Evolutionary conservation across 2,329 filamentous ascomycete genomes (phyloP).

Genomic region (Aspergillus ruber): DNA sequence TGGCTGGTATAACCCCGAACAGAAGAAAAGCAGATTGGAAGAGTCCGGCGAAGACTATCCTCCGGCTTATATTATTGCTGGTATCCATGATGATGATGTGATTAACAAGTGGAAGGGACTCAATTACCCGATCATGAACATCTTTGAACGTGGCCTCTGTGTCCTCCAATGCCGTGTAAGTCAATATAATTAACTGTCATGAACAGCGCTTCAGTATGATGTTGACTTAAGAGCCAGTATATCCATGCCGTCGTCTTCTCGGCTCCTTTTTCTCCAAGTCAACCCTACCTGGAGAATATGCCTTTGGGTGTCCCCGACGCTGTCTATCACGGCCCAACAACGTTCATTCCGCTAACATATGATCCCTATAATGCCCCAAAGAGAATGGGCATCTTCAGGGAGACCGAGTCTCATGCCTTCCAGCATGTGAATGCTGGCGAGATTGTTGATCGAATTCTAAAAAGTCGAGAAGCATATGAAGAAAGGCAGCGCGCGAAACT

Average conservation of each 20-base stretch:
- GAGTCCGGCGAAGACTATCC: slow-evolving; percentile 66
- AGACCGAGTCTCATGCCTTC: slow-evolving; percentile 72
- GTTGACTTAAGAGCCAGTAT: slow-evolving; percentile 52
- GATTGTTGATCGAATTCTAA: slow-evolving; percentile 86
- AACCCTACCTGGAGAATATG: slow-evolving; percentile 66
- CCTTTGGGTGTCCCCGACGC: slow-evolving; percentile 68
- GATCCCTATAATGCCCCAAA: slow-evolving; percentile 78
- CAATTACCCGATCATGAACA: slow-evolving; percentile 99
- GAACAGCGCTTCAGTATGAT: not conserved
- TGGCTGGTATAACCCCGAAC: slow-evolving; percentile 68
- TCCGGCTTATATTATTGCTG: slow-evolving; percentile 82
- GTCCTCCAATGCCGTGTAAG: slow-evolving; percentile 86
- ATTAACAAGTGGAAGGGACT: slow-evolving; percentile 96
- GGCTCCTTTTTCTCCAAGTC: slow-evolving; percentile 80
- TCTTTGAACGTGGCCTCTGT: slow-evolving; percentile 90
- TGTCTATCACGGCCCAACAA: slow-evolving; percentile 94
- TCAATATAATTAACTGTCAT: slow-evolving; percentile 7
- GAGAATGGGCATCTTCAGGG: slow-evolving; percentile 72
- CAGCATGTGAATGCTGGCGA: slow-evolving; percentile 83
- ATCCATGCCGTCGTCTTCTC: slow-evolving; percentile 82
- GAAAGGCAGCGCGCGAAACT: slow-evolving; percentile 86
- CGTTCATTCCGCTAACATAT: slow-evolving; percentile 72
- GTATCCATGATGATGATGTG: slow-evolving; percentile 88
- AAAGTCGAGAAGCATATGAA: slow-evolving; percentile 80
- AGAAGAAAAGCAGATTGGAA: slow-evolving; percentile 55